Base-by-base conservation (phyloP, 177 flowering plant species). In the Telopea speciosissima region DNA sequence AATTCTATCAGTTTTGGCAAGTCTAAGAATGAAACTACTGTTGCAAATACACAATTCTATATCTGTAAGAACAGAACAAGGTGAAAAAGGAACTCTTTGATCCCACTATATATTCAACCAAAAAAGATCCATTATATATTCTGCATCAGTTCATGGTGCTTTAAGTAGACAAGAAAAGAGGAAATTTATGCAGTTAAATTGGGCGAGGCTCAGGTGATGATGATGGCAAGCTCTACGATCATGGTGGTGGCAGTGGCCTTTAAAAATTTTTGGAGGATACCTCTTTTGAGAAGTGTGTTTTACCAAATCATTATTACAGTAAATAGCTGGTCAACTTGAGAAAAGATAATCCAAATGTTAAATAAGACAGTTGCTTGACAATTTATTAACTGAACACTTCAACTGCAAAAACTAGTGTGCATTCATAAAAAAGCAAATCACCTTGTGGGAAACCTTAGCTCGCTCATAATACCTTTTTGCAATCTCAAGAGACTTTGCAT, bases 391-490 rank as follows among this genome's bases (percentile, higher is more conserved):
- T 4, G 13, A 16, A 16, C 54, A 49, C 2, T 16, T 49, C 14
- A 13, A 49, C 17, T 49, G 13, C 54, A 17, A 49, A 49, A 49
- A 13, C 17, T 49, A 11, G 14, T 5, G 13, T 49, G 8, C 16
- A 49, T 11, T 16, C 19, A 49, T 13, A 49, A 12, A 12, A 12
- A 12, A 44, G 68, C 58, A 68, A 8, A 66, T 74, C 69, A 90
- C 98, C 93, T 90, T 94, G 78, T 92, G 87, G 5, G 88, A 80
- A 69, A 94, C 95, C 74, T 96, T 96, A 73, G 97, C 98, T 74
- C 69, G 80, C 67, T 83, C 80, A 68, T 90, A 90, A 71, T 88
- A 93, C 81, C 72, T 86, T 67, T 79, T 84, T 33, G 98, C 98
- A 76, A 92, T 84, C 77, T 87, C 93, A 74, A 94, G 87, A 70